A percentile compares a stretch with the other conserved stretches of the same genome.
Conservation (phyloP, 768 basidiomycete species). For the Tulasnella sp. region DNA sequence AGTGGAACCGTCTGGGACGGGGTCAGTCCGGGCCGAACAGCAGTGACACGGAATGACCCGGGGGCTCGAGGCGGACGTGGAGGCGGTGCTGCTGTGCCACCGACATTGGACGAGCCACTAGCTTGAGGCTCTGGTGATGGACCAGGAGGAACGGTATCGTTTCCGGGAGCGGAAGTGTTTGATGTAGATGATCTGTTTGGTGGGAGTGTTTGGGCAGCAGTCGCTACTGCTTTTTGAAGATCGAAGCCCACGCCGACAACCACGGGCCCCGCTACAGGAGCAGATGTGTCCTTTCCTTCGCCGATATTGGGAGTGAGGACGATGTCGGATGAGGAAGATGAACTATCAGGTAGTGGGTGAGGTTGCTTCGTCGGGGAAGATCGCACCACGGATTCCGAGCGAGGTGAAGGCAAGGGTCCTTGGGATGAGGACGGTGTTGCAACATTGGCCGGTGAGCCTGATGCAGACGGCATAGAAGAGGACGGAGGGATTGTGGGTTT, state of each 20-base stretch:
- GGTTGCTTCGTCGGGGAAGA: background rate
- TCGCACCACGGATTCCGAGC: background rate
- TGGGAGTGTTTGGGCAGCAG: background rate
- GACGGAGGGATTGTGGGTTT: background rate
- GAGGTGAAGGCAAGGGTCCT: constrained; percentile 25
- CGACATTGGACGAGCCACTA: background rate
- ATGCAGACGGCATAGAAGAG: background rate
- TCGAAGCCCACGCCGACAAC: constrained; percentile 16
- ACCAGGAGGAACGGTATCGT: background rate
- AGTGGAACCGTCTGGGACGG: background rate
- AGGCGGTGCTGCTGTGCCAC: background rate
- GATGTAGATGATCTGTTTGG: background rate
- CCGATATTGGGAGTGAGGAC: constrained; percentile 29
- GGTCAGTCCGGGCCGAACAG: background rate
- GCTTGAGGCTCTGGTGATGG: background rate
- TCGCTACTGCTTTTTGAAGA: constrained; percentile 6
- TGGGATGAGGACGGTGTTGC: constrained; percentile 13
- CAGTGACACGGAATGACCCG: background rate
- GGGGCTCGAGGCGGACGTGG: background rate
- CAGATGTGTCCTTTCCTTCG: constrained; percentile 25
- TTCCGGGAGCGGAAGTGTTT: background rate
- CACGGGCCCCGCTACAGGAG: constrained; percentile 23
- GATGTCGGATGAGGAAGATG: constrained; percentile 11
- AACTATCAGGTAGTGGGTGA: background rate
- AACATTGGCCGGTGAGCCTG: background rate